Evolutionary conservation across 495 filamentous ascomycete species (phyloP).

Genomic region (Viridothelium virens): DNA sequence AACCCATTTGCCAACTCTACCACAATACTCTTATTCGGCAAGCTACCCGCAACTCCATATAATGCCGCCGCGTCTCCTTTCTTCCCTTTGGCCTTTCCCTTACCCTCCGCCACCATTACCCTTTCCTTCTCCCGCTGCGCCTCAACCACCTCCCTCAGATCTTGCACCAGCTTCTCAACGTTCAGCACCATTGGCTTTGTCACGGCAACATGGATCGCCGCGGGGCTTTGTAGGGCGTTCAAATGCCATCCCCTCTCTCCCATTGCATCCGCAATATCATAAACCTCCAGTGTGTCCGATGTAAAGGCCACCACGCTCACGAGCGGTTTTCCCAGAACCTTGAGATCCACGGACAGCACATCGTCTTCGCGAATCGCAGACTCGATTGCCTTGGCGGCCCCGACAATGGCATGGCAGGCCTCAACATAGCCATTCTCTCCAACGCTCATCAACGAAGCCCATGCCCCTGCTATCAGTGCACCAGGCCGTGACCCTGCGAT

Average conservation of each 20-base stretch:
- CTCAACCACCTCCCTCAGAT: conserved; percentile 71
- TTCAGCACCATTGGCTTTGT: conserved; percentile 75
- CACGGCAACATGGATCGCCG: conserved; percentile 95
- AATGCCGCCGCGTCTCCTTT: conserved; percentile 74
- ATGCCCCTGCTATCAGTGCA: conserved; percentile 88
- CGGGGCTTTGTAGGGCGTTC: conserved; percentile 83
- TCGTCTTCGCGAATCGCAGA: conserved; percentile 60
- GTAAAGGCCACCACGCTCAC: conserved; percentile 87
- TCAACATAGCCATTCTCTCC: conserved; percentile 86
- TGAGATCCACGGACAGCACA: conserved; percentile 59
- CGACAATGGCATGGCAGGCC: conserved; percentile 79
- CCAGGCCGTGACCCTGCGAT: conserved; percentile 89
- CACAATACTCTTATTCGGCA: conserved; percentile 93
- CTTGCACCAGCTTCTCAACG: conserved; percentile 68
- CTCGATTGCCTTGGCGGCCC: conserved; percentile 76
- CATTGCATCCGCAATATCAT: conserved; percentile 50
- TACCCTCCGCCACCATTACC: conserved; percentile 62
- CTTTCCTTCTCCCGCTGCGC: conserved; percentile 61
- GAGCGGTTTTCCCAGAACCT: conserved; percentile 74
- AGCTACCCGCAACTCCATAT: conserved; percentile 89
- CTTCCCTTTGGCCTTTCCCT: conserved; percentile 54
- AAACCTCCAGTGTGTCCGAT: conserved; percentile 53
- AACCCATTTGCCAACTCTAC: conserved; percentile 85
- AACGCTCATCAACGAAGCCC: conserved; percentile 79
- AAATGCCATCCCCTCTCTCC: conserved; percentile 83